phyloP scores from a whole-genome alignment of 495 filamentous ascomycete genomes.

The Penicillium paradoxum region DNA sequence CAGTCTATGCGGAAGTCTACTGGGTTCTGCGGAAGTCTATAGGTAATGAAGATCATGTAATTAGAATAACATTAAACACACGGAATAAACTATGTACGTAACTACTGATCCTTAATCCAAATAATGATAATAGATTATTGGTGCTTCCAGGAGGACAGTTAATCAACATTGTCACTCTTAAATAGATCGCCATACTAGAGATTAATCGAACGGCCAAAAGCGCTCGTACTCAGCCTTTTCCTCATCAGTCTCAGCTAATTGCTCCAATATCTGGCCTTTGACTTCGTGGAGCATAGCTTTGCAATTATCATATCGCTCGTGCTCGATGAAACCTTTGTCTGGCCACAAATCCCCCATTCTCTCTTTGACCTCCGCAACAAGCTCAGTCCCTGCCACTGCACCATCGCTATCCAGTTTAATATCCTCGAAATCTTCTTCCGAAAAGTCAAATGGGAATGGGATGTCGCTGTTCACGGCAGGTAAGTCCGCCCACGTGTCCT shows the following conservation, averaged over 20 bases:
- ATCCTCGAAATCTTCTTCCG: conserved; percentile 21
- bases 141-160: no score
- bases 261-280: conserved; percentile 24
- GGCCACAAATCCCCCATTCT: conserved; percentile 31
- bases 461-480: conserved; percentile 18
- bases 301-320: conserved; percentile 31
- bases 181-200: no score
- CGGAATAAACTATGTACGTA: no score
- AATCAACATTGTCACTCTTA: no score
- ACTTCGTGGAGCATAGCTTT: conserved; percentile 28
- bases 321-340: conserved; percentile 31
- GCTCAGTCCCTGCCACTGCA: conserved; percentile 32
- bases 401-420: conserved; percentile 28
- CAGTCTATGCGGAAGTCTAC: no score
- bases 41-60: no score
- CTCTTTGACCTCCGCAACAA: conserved; percentile 28
- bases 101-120: no score
- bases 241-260: conserved; percentile 29
- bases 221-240: conserved; percentile 30
- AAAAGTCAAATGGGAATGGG: conserved; percentile 32
- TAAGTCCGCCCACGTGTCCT: conserved; percentile 27
- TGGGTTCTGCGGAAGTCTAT: no score
- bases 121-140: no score
- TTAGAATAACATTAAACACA: no score
- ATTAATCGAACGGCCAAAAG: conserved; percentile 32